Evolutionary conservation across 257 asterid species (phyloP).

Genomic region (Solanum commersonii): DNA sequence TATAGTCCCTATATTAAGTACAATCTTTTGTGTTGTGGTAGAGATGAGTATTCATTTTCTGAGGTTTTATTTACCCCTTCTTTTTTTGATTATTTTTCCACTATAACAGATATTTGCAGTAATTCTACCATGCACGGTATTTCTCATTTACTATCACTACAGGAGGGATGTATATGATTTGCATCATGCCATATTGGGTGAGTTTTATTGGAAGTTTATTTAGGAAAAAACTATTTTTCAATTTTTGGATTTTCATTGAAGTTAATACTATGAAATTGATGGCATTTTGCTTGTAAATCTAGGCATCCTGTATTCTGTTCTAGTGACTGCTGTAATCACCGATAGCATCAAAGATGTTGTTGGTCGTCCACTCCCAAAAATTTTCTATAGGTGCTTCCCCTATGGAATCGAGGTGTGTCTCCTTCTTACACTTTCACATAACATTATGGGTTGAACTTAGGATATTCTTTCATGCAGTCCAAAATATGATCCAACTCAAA

Average conservation of each 20-base stretch:
- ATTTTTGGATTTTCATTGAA: background rate
- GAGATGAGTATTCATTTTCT: background rate
- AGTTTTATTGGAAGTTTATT: background rate
- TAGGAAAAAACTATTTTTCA: background rate
- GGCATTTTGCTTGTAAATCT: background rate
- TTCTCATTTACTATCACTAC: slow-evolving; percentile 27
- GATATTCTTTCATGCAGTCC: background rate
- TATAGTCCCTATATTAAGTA: background rate
- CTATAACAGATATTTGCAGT: slow-evolving; percentile 32
- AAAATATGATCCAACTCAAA: background rate
- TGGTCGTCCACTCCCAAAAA: slow-evolving; percentile 57
- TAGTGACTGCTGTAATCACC: slow-evolving; percentile 41
- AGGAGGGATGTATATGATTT: slow-evolving; percentile 53
- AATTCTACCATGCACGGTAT: slow-evolving; percentile 28
- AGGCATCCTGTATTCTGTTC: slow-evolving; percentile 39
- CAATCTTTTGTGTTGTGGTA: background rate
- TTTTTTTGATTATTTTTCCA: background rate
- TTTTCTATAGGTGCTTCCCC: slow-evolving; percentile 54
- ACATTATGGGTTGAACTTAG: background rate
- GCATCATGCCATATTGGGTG: slow-evolving; percentile 55
- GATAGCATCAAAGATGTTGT: slow-evolving; percentile 53
- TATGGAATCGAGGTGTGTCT: slow-evolving; percentile 28
- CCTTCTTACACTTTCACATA: background rate
- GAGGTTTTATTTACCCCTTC: background rate
- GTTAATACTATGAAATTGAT: background rate